phyloP scores from a whole-genome alignment of 2,329 filamentous ascomycete genomes.

The Coniochaeta hoffmannii region DNA sequence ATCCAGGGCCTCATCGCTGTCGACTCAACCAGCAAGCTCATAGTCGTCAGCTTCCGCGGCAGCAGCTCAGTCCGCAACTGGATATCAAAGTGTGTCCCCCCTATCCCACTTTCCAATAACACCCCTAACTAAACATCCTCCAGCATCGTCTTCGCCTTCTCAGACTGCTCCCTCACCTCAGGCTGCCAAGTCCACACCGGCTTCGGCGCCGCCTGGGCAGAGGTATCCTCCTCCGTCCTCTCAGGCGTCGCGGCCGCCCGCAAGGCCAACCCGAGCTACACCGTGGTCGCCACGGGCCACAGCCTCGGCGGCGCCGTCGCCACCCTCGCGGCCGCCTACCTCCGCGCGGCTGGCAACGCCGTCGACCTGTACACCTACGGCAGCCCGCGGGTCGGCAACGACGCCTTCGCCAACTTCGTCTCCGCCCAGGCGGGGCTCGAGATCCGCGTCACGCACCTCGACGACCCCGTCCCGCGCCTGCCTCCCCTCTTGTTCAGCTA shows the following conservation, averaged over 20 bases:
- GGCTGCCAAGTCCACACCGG: slow-evolving; percentile 49
- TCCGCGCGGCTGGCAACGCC: slow-evolving; percentile 39
- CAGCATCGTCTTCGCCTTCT: slow-evolving; percentile 30
- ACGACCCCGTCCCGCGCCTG: slow-evolving; percentile 62
- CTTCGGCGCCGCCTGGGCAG: slow-evolving; percentile 52
- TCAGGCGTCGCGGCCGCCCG: slow-evolving; percentile 35
- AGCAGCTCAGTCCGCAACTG: slow-evolving; percentile 53
- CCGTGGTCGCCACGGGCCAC: slow-evolving; percentile 56
- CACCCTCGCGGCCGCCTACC: slow-evolving; percentile 48
- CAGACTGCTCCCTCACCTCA: slow-evolving; percentile 27
- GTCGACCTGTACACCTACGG: slow-evolving; percentile 60
- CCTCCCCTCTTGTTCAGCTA: slow-evolving; percentile 55
- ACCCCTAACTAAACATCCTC: slow-evolving; percentile 1
- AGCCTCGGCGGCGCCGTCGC: slow-evolving; percentile 61
- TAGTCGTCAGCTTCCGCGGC: slow-evolving; percentile 56
- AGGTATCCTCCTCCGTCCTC: slow-evolving; percentile 36
- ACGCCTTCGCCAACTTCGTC: slow-evolving; percentile 45
- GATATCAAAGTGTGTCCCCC: slow-evolving; percentile 38
- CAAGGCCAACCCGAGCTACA: slow-evolving; percentile 40
- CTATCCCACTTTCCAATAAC: slow-evolving; percentile 4
- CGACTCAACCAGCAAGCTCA: slow-evolving; percentile 39
- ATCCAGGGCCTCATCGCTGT: slow-evolving; percentile 43
- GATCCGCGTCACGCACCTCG: slow-evolving; percentile 58
- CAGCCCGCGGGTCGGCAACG: slow-evolving; percentile 57
- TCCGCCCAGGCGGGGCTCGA: slow-evolving; percentile 42